Evolutionary conservation across 2,329 filamentous ascomycete species (phyloP), one percentile per base, ranked within the genome.

Genomic region (Chaetomium globosum): DNA sequence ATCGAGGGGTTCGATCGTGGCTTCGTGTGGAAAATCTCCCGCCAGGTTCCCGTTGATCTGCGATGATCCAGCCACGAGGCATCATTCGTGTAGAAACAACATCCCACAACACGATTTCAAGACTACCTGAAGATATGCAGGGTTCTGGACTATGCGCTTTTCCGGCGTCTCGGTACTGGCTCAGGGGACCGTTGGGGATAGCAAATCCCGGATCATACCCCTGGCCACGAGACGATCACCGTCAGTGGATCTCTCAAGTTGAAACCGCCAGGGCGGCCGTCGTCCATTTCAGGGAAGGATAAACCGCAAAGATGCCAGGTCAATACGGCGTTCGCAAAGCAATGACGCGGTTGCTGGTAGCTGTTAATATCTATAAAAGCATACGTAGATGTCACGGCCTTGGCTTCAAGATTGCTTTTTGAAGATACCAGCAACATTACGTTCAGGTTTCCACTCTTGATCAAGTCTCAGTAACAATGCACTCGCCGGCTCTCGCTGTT

Each of bases 191-290:
- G 23, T 30, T 13, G 30, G 28, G 26, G 5, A 5, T 19, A 19
- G 10, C 51, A 28, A 3, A 8, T 39, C 21, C 33, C 30, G 13
- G 57, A 63, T 39, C 48, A 43, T 5, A 19, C 39, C 39, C 39
- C 39, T 16, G 39, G 39, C 30, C 36, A n/a, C 58, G n/a, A 8
- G 51, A 30, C 28, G 51, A 56, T 36, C 26, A 39, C 21, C 23
- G 30, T 8, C 8, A 16, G 53, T 55, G 60, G 60, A 57, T 30
- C 39, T 43, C 30, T 13, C 13, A 23, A 55, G 23, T 30, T 62
- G 52, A 62, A 62, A 62, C 60, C 28, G 53, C 39, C n/a, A 56
- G 28, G 12, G n/a, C 60, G 53, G 43, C 2, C 21, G 31, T 6
- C 30, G 13, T n/a, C 52, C 52, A 13, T 4, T 62, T 62, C 33